phyloP scores from a whole-genome alignment of 2,329 filamentous ascomycete genomes.

The Phyllosticta citrichinensis region DNA sequence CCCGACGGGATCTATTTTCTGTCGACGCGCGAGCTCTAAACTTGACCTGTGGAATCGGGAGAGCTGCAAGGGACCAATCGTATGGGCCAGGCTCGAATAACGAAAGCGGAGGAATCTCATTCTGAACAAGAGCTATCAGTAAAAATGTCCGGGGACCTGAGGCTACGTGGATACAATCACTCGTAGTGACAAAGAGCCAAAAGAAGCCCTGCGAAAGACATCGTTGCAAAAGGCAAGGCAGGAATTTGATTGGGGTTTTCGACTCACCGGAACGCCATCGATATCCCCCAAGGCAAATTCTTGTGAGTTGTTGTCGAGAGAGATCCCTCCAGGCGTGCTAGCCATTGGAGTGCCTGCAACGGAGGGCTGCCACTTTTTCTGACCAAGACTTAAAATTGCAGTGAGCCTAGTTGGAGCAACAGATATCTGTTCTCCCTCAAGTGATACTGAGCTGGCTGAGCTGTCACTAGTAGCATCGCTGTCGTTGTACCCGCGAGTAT shows the following conservation, averaged over 20 bases:
- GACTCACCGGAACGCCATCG: not conserved
- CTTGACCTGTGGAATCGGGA: constrained; percentile 17
- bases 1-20: not conserved
- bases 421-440: not conserved
- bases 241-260: not conserved
- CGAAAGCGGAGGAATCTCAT: constrained; percentile 1
- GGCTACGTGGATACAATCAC: not conserved
- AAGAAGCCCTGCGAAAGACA: not conserved
- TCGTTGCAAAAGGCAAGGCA: not conserved
- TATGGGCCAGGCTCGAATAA: constrained; percentile 24
- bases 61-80: constrained; percentile 28
- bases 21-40: not conserved
- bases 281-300: not conserved
- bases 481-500: not conserved
- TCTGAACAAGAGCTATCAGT: not conserved
- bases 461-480: constrained; percentile 4
- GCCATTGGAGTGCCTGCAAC: not conserved
- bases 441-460: constrained; percentile 1
- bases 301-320: not conserved
- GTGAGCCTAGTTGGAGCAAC: not conserved
- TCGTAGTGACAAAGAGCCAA: not conserved
- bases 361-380: constrained; percentile 1
- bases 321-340: constrained; percentile 1
- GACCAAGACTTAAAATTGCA: not conserved
- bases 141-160: not conserved